A percentile compares a stretch with the other conserved stretches of the same genome.
Evolutionary conservation across 371 early-diverging fungal species (phyloP).

Genomic region (Apophysomyces trapeziformis): DNA sequence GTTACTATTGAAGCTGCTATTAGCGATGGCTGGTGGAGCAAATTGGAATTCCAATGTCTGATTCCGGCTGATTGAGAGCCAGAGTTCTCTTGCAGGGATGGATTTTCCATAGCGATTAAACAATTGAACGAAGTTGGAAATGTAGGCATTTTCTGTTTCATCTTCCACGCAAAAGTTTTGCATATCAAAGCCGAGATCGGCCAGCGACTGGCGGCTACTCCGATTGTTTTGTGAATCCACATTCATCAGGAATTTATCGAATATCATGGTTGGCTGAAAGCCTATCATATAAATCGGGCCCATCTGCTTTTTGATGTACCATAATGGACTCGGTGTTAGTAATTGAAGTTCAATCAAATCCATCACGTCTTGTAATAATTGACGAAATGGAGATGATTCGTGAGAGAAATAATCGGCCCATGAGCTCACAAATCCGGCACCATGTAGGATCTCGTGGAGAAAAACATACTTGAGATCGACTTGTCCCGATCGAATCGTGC

Average conservation of each 20-base stretch:
- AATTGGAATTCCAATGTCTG: slow-evolving; percentile 4
- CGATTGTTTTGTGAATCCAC: not conserved
- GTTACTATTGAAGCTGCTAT: not conserved
- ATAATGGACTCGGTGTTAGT: slow-evolving; percentile 35
- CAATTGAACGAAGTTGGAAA: slow-evolving; percentile 30
- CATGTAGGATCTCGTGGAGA: slow-evolving; percentile 42
- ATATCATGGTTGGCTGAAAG: slow-evolving; percentile 41
- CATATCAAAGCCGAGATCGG: slow-evolving; percentile 29
- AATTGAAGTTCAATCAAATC: slow-evolving; percentile 25
- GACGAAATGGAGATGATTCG: slow-evolving; percentile 30
- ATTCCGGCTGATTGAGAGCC: slow-evolving; percentile 3
- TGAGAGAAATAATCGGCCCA: slow-evolving; percentile 45
- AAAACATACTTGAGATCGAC: slow-evolving; percentile 39
- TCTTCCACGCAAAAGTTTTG: slow-evolving; percentile 25
- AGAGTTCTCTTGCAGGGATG: slow-evolving; percentile 20
- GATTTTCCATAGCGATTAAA: slow-evolving; percentile 28
- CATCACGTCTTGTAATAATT: slow-evolving; percentile 26
- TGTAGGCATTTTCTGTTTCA: slow-evolving; percentile 13
- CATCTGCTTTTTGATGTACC: slow-evolving; percentile 20
- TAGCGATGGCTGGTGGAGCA: not conserved
- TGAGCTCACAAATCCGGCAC: slow-evolving; percentile 38
- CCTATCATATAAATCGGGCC: slow-evolving; percentile 35
- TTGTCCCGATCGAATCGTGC: slow-evolving; percentile 28
- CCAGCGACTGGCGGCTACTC: slow-evolving; percentile 13
- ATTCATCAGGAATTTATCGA: slow-evolving; percentile 37